Conservation (phyloP, 768 basidiomycete genomes). For the Termitomyces sp. region DNA sequence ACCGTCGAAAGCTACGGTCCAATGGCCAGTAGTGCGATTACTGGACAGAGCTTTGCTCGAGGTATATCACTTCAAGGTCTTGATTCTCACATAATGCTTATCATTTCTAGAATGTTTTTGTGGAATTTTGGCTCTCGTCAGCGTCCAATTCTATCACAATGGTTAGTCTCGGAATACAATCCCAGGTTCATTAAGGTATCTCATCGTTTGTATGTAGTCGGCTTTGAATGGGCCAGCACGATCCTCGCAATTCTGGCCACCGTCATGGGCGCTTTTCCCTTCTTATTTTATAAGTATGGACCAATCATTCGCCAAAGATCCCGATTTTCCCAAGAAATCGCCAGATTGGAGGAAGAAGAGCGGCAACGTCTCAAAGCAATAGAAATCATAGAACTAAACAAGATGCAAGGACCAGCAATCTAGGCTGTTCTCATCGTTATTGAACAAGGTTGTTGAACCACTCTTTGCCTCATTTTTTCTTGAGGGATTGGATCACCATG, state of each 20-base stretch:
- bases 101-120: constrained; percentile 12
- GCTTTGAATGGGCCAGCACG: constrained; percentile 16
- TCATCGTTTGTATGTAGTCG: constrained; percentile 6
- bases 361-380: constrained; percentile 10
- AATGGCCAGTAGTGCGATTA: constrained; percentile 19
- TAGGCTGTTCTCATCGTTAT: no score
- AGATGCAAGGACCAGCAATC: not conserved
- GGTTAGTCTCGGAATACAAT: constrained; percentile 1
- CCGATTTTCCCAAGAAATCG: constrained; percentile 16
- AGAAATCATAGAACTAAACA: not conserved
- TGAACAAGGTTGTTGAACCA: no score
- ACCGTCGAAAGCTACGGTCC: constrained; percentile 18
- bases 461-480: no score
- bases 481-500: no score
- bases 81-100: not conserved
- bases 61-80: not conserved
- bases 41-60: constrained; percentile 18
- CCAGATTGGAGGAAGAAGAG: constrained; percentile 15
- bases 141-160: constrained; percentile 14
- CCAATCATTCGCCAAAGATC: constrained; percentile 14
- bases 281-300: constrained; percentile 16
- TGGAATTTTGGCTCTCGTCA: constrained; percentile 14
- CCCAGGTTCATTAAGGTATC: not conserved
- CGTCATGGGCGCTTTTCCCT: constrained; percentile 16
- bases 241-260: constrained; percentile 16